A percentile compares a stretch with the other conserved stretches of the same genome.
These are phyloP conservation scores for Aspergillus viridinutans DNA, from an alignment of 2,329 filamentous ascomycete genomes.

Conservation along the genomic window DNA sequence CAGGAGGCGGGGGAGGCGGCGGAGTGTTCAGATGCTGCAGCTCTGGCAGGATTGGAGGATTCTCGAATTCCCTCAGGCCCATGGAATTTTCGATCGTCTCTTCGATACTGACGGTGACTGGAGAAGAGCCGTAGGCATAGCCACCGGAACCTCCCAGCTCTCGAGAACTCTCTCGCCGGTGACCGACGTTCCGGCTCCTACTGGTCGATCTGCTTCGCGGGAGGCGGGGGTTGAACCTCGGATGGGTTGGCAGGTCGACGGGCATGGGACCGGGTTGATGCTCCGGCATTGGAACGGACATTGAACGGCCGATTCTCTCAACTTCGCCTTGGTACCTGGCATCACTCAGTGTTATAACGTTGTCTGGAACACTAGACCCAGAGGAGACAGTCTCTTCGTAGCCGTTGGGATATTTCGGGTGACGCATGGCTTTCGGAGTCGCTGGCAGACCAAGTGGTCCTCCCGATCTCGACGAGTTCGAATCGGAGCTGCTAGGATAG, in stretches of 20 bases:
- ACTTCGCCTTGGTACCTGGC: constrained; percentile 36
- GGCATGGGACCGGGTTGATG: constrained; percentile 21
- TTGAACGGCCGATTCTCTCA: constrained; percentile 34
- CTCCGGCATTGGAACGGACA: constrained; percentile 37
- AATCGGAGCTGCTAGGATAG: constrained; percentile 37
- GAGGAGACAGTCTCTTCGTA: constrained; percentile 49
- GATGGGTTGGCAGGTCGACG: constrained; percentile 36
- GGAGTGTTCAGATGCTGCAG: constrained; percentile 57
- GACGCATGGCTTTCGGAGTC: constrained; percentile 85
- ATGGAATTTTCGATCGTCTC: constrained; percentile 45
- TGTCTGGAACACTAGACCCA: constrained; percentile 56
- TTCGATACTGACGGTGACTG: constrained; percentile 51
- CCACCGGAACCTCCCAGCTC: constrained; percentile 20
- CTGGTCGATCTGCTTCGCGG: constrained; percentile 41
- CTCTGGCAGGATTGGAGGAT: constrained; percentile 54
- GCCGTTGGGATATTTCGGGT: constrained; percentile 60
- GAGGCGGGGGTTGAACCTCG: constrained; percentile 37
- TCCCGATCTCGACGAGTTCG: constrained; percentile 41
- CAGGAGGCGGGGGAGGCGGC: constrained; percentile 43
- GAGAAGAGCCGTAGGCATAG: constrained; percentile 27
- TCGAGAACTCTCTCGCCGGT: constrained; percentile 28
- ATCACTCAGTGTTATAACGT: constrained; percentile 32
- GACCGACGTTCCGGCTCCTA: constrained; percentile 28
- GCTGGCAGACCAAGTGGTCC: constrained; percentile 73
- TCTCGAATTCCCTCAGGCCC: constrained; percentile 15